These are phyloP conservation scores for Russula lepida DNA, from an alignment of 768 basidiomycete genomes.

Conservation along the genomic window DNA sequence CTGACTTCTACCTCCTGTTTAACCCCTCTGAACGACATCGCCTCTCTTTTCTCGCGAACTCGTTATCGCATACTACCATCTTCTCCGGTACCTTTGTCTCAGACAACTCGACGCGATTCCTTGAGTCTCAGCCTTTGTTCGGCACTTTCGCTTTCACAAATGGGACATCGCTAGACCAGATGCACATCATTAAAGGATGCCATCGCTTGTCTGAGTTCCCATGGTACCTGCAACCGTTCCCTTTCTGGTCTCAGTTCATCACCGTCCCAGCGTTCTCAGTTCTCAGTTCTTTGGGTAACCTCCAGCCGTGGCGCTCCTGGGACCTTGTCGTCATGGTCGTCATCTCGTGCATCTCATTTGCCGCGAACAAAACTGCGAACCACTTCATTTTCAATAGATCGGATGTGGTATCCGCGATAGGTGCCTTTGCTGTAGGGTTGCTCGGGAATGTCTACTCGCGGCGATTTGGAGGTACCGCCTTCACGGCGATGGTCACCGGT, in stretches of 20 bases:
- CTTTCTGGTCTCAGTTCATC: slow-evolving; percentile 60
- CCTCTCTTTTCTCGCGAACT: slow-evolving; percentile 43
- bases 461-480: slow-evolving; percentile 74
- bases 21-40: slow-evolving; percentile 48
- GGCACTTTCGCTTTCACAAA: slow-evolving; percentile 64
- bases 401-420: slow-evolving; percentile 74
- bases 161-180: slow-evolving; percentile 35
- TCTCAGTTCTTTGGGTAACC: slow-evolving; percentile 60
- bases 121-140: slow-evolving; percentile 34
- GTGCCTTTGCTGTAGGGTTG: slow-evolving; percentile 69
- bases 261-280: slow-evolving; percentile 69
- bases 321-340: slow-evolving; percentile 75
- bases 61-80: slow-evolving; percentile 38
- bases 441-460: slow-evolving; percentile 74
- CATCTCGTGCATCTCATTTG: slow-evolving; percentile 71
- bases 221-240: slow-evolving; percentile 76
- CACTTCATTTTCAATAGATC: slow-evolving; percentile 76
- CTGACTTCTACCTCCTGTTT: slow-evolving; percentile 65
- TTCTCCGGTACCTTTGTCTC: slow-evolving; percentile 59
- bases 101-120: slow-evolving; percentile 40
- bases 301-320: slow-evolving; percentile 62
- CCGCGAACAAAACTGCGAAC: slow-evolving; percentile 70
- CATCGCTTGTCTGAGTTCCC: slow-evolving; percentile 54
- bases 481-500: slow-evolving; percentile 87
- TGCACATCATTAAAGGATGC: slow-evolving; percentile 51